These are phyloP conservation scores for Amanita subjunquillea DNA, from an alignment of 768 basidiomycete species.

Conservation along the genomic window DNA sequence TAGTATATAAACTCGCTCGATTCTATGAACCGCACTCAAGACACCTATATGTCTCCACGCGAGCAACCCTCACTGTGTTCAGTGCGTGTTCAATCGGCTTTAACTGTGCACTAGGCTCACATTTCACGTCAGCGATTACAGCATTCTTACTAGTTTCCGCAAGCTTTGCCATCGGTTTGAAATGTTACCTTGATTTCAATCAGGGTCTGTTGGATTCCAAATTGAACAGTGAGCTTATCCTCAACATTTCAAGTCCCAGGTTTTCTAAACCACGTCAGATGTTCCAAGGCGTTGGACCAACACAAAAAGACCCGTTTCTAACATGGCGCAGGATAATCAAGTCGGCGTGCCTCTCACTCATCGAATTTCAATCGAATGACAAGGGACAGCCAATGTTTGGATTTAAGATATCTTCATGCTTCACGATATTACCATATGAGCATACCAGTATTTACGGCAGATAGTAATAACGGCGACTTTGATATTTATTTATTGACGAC, in stretches of 20 bases:
- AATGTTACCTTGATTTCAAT: constrained; percentile 77
- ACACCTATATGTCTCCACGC: constrained; percentile 54
- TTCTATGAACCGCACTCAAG: constrained; percentile 59
- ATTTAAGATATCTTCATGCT: neutral
- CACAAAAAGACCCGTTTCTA: constrained; percentile 28
- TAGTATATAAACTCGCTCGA: constrained; percentile 80
- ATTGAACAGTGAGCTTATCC: constrained; percentile 53
- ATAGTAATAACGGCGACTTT: neutral
- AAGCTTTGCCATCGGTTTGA: constrained; percentile 69
- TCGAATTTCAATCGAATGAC: constrained; percentile 73
- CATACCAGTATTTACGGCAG: neutral
- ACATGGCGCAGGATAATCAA: constrained; percentile 36
- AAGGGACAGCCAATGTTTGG: neutral
- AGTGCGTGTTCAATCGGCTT: constrained; percentile 32
- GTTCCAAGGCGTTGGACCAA: constrained; percentile 36
- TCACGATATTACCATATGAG: neutral
- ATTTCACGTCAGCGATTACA: constrained; percentile 43
- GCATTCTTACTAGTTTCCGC: constrained; percentile 64
- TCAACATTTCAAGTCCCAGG: neutral
- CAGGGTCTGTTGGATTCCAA: constrained; percentile 69
- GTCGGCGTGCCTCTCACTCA: constrained; percentile 46
- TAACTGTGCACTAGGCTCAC: neutral
- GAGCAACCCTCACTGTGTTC: constrained; percentile 73
- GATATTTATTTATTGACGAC: neutral
- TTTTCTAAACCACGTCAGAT: constrained; percentile 22